phyloP scores from a whole-genome alignment of 2,329 filamentous ascomycete genomes.

The Dichotomopilus funicola region DNA sequence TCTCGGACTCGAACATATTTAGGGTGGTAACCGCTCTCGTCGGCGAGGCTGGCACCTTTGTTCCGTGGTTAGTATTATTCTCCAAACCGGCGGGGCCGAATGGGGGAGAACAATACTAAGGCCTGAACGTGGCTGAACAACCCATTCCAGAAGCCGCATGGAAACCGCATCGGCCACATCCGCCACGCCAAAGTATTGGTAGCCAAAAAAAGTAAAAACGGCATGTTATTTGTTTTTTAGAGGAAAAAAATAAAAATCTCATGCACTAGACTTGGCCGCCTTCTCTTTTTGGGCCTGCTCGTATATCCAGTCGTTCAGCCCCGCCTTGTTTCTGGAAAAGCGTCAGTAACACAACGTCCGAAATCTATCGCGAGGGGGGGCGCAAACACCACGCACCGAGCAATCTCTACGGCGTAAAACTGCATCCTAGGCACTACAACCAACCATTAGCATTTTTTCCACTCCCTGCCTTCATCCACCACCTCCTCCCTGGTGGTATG shows the following conservation, averaged over 20 bases:
- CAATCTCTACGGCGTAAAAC: slow-evolving; percentile 50
- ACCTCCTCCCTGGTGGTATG: too few species aligned
- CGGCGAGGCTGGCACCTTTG: slow-evolving; percentile 13
- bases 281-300: slow-evolving; percentile 67
- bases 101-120: slow-evolving; percentile 20
- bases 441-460: slow-evolving; percentile 4
- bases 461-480: neutral
- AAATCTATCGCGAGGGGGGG: too few species aligned
- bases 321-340: slow-evolving; percentile 75
- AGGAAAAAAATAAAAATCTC: neutral
- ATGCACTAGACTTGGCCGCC: slow-evolving; percentile 23
- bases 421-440: slow-evolving; percentile 48
- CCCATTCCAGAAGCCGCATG: slow-evolving; percentile 5
- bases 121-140: slow-evolving; percentile 6
- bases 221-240: neutral
- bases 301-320: slow-evolving; percentile 95
- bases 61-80: slow-evolving; percentile 22
- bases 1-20: too few species aligned
- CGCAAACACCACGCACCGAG: slow-evolving; percentile 27
- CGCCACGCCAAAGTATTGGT: neutral
- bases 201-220: neutral
- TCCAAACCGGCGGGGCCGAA: neutral
- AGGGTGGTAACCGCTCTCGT: neutral
- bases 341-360: slow-evolving; percentile 5
- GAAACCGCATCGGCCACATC: neutral